Base-by-base conservation (phyloP, 306 rosid genomes). In the Prunus padus region DNA sequence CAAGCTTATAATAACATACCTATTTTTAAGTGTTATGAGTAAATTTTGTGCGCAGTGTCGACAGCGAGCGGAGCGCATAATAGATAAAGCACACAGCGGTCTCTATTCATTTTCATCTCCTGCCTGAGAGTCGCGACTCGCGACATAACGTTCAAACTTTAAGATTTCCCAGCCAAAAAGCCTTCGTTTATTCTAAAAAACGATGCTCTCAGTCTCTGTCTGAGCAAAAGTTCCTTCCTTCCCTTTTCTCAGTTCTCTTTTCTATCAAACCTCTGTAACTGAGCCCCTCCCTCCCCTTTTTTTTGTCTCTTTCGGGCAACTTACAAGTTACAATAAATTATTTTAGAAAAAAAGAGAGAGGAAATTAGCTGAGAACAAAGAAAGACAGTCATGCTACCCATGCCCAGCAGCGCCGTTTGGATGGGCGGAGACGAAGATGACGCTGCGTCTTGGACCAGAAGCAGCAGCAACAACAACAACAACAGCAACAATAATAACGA, bases 371-470 rank as follows among this genome's bases (percentile, higher is more conserved):
- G 37, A 63, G 2, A 64, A 18, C 2, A 23, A 31, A 61, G 66
- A 28, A 6, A 31, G 26, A 9, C 15, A 9, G 25, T 5, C 72
- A 75, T 86, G 83, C 85, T 86, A 1, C 86, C 89, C 1, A 83
- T 77, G 63, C 47, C 83, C 52, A 74, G 52, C 74, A 71, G 85
- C 49, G 77, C 82, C 66, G 82, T 86, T n/a, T 85, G 90, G 93
- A 51, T 78, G 37, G 86, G 86, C 73, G 84, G 64, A 69, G 86
- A 82, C 18, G 85, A 67, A 30, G 88, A 83, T 65, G 84, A 82
- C 28, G 80, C 88, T 8, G 72, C 93, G 11, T 86, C 90, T 2
- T 92, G 96, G 97, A 80, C 74, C 67, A 76, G 72, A 70, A 79
- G 77, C 64, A 70, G 69, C 80, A 67, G 54, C 74, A 82, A 73